Evolutionary conservation across 345 rosid genomes (phyloP).

Genomic region (Syzygium oleosum): DNA sequence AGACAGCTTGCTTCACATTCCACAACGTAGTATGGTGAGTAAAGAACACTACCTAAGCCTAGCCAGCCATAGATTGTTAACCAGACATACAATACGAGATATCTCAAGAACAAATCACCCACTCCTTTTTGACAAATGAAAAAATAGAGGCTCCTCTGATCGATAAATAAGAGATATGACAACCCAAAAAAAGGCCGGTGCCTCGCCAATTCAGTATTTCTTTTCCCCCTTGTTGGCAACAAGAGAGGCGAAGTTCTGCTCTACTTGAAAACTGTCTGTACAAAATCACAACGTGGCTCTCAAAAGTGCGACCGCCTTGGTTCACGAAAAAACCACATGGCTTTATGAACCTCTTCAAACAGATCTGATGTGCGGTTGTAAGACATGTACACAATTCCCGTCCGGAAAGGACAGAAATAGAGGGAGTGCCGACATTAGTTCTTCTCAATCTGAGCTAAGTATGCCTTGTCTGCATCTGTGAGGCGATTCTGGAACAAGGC

Average conservation of each 20-base stretch:
- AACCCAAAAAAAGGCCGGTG: background rate
- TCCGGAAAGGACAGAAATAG: background rate
- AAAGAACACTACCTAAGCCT: background rate
- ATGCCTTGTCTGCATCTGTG: slow-evolving; percentile 50
- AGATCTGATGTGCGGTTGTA: background rate
- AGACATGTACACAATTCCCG: background rate
- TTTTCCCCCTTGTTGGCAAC: background rate
- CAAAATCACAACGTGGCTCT: background rate
- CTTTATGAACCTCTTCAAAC: background rate
- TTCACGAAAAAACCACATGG: background rate
- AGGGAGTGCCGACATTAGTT: slow-evolving; percentile 3
- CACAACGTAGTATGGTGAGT: too few species aligned
- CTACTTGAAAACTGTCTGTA: background rate
- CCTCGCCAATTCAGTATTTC: background rate
- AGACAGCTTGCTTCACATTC: background rate
- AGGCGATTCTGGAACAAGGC: slow-evolving; percentile 65
- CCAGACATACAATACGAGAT: background rate
- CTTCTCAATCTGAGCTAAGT: slow-evolving; percentile 19
- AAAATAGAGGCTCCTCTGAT: background rate
- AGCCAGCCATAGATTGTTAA: background rate
- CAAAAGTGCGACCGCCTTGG: background rate
- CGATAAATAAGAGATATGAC: background rate
- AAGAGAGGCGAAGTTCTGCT: background rate
- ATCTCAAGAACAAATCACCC: background rate
- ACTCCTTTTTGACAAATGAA: background rate